Evolutionary conservation across 2,329 filamentous ascomycete species (phyloP), one percentile per base, ranked within the genome.

Genomic region (Parasarocladium wereldwijsianum): DNA sequence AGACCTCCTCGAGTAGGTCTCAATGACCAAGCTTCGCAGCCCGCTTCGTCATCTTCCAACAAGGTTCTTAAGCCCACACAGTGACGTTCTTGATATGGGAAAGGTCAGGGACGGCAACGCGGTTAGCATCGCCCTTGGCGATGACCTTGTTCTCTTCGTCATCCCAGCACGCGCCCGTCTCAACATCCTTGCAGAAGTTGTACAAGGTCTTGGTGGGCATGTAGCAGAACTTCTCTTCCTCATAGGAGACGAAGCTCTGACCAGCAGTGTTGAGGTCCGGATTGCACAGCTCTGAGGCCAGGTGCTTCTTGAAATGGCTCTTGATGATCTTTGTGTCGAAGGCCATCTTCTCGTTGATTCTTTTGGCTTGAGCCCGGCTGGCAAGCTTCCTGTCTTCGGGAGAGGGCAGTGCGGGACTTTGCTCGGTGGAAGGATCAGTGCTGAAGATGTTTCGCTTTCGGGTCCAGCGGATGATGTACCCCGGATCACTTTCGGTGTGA

Each of bases 141-240:
- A 25, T 13, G 14, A 25, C 24, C 24, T 25, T 25, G 24, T 25
- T 25, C 8, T 25, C 24, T 7, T 13, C 24, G 12, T 25, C 24
- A 13, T 25, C 24, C 24, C 24, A 25, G 24, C 24, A 25, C 8
- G 24, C 24, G 12, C 24, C 24, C 9, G 9, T 13, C 12, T 46
- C 34, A 8, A 40, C 34, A 24, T 46, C 42, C 9, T 33, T 12
- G 31, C 31, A 33, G 24, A 28, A 16, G 8, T 26, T 20, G 31
- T 28, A 46, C 6, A 38, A 19, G 10, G 36, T 42, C 39, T 42
- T 43, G 29, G 44, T 37, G 4, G 37, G 34, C 45, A 50, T 47
- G 14, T 45, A 41, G 34, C 46, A 50, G 36, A 47, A 46, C 1
- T 24, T 31, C 6, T 39, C 34, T 9, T 41, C 34, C 11, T 14